Evolutionary conservation across 345 rosid genomes (phyloP).

Genomic region (Gossypium bickii): DNA sequence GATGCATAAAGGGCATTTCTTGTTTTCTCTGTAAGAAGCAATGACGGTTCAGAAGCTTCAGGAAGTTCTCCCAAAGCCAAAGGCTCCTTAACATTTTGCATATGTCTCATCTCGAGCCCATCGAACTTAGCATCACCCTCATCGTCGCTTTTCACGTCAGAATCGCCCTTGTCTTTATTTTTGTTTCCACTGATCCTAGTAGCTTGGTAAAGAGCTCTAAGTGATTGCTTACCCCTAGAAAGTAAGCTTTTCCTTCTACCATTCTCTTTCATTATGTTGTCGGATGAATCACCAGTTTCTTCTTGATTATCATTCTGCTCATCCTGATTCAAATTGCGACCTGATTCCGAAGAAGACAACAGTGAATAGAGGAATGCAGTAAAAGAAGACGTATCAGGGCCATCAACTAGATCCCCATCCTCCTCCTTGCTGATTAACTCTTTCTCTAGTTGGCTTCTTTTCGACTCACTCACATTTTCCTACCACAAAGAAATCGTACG

Average conservation of each 20-base stretch:
- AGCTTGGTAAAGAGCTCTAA: slow-evolving; percentile 50
- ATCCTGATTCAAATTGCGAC: slow-evolving; percentile 34
- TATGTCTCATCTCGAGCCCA: slow-evolving; percentile 55
- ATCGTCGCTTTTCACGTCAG: slow-evolving; percentile 35
- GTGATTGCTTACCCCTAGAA: slow-evolving; percentile 70
- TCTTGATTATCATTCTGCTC: slow-evolving; percentile 38
- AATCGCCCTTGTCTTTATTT: slow-evolving; percentile 42
- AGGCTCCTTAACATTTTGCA: slow-evolving; percentile 36
- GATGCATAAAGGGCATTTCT: slow-evolving; percentile 57
- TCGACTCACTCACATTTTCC: slow-evolving; percentile 50
- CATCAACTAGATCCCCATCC: slow-evolving; percentile 41
- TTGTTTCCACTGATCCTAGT: slow-evolving; percentile 46
- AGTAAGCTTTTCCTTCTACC: slow-evolving; percentile 54
- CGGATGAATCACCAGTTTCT: slow-evolving; percentile 36
- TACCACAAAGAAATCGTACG: slow-evolving; percentile 15
- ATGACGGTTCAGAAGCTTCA: slow-evolving; percentile 69
- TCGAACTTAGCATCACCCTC: slow-evolving; percentile 32
- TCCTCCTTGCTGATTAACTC: slow-evolving; percentile 46
- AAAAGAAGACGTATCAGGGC: slow-evolving; percentile 94
- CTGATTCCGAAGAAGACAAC: slow-evolving; percentile 53
- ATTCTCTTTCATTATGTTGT: slow-evolving; percentile 45
- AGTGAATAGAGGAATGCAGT: slow-evolving; percentile 85
- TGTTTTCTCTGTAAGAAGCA: slow-evolving; percentile 66
- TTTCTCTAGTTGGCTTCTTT: slow-evolving; percentile 44
- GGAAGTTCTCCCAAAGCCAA: slow-evolving; percentile 40